Evolutionary conservation across 2,329 filamentous ascomycete species (phyloP).

Genomic region (Botryosphaeria dothidea): DNA sequence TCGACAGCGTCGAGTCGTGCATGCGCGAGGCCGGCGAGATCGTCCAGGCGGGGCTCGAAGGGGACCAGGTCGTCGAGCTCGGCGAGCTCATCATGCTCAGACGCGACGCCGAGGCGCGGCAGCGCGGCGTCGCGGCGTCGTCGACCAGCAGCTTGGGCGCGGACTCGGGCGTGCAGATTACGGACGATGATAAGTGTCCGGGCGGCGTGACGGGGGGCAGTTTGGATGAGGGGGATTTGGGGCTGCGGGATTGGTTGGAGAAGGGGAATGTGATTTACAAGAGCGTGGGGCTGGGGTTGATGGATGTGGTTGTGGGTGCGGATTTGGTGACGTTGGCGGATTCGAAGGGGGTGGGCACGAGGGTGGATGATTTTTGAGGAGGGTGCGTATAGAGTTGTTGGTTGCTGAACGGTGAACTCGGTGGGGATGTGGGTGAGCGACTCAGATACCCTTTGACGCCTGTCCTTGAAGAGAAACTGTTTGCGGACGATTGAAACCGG

Average conservation of each 20-base stretch:
- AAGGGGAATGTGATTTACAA: conserved; percentile 69
- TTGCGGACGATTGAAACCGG: no score
- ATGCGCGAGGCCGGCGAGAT: conserved; percentile 85
- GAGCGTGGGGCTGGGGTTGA: conserved; percentile 66
- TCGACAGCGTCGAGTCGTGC: conserved; percentile 73
- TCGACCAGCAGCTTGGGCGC: conserved; percentile 25
- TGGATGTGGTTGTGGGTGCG: conserved; percentile 66
- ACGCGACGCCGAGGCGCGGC: conserved; percentile 48
- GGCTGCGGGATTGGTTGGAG: conserved; percentile 60
- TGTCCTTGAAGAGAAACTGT: no score
- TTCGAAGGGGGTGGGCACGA: conserved; percentile 56
- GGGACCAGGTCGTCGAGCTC: conserved; percentile 79
- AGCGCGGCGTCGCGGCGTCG: conserved; percentile 24
- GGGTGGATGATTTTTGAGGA: conserved; percentile 49
- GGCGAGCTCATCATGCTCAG: conserved; percentile 75
- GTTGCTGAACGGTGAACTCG: no score
- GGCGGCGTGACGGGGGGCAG: conserved; percentile 28
- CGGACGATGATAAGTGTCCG: conserved; percentile 21
- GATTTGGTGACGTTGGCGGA: conserved; percentile 60
- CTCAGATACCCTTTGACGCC: no score
- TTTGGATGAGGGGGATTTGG: conserved; percentile 37
- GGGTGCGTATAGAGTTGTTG: background rate
- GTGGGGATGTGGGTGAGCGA: no score
- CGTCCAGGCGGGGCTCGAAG: conserved; percentile 71
- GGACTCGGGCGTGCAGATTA: conserved; percentile 28